Evolutionary conservation across 2,329 filamentous ascomycete species (phyloP), one percentile per base, ranked within the genome.

Genomic region (Triangularia verruculosa): DNA sequence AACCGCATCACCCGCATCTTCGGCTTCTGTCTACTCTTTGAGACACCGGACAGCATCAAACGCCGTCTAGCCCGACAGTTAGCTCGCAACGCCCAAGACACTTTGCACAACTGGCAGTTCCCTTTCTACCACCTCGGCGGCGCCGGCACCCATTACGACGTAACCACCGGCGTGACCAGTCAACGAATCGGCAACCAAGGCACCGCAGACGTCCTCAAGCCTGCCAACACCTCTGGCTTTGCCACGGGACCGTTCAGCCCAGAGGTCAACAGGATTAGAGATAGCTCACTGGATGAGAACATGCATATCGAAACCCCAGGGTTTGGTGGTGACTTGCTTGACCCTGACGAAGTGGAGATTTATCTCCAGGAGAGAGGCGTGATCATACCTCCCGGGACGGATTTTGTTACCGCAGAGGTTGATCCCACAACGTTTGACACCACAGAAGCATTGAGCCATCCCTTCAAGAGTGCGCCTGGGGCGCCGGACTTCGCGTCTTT

Each of bases 291-390:
- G 7, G 77, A 80, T 39, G 71, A 74, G 12, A 78, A 80, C 15
- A 79, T 89, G 68, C 77, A 77, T 20, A 81, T 84, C 67, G 81
- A 80, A 43, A 74, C 88, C 7, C 81, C 83, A 0, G 89, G 86
- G 0, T 90, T 88, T 65, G 84, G 89, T 64, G 90, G 90, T 4
- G 85, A 91, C 58, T 95, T 91, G 80, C 91, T 90, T 69, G 91
- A 95, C 71, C 78, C 87, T 0, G 83, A 91, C 64, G 92, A 95
- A 73, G 87, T 93, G 0, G 89, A 95, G 74, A 81, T 84, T 12
- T 95, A 93, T 72, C 77, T 96, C 2, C 82, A 82, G 47, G 80
- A 84, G 57, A 83, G 84, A 28, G 87, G 87, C 4, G 83, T 92
- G 28, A 73, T 79, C 54, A 86, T 93, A 59, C 83, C 89, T 9